Evolutionary conservation across 768 basidiomycete species (phyloP).

Genomic region (Boletus speciosus): DNA sequence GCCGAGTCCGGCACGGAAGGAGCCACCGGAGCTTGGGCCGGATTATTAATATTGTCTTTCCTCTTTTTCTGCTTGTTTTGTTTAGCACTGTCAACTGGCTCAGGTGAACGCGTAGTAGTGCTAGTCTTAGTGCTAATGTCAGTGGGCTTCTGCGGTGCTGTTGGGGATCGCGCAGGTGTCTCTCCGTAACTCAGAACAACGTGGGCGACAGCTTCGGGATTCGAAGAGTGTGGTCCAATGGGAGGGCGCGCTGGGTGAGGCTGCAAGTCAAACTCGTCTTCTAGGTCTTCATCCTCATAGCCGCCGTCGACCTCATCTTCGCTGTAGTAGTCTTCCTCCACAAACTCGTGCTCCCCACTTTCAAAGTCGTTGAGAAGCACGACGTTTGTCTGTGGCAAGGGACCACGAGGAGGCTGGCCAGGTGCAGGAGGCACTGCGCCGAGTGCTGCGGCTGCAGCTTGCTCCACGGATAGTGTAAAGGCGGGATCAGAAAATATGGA

Average conservation of each 20-base stretch:
- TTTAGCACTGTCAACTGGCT: slow-evolving; percentile 21
- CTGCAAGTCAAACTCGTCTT: slow-evolving; percentile 30
- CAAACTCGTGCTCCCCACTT: slow-evolving; percentile 34
- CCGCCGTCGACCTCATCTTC: slow-evolving; percentile 45
- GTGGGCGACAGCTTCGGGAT: slow-evolving; percentile 33
- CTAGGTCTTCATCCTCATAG: slow-evolving; percentile 37
- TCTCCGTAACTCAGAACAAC: slow-evolving; percentile 42
- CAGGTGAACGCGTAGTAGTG: slow-evolving; percentile 22
- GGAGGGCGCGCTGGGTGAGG: slow-evolving; percentile 22
- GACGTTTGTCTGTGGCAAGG: slow-evolving; percentile 33
- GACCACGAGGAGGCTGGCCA: slow-evolving; percentile 32
- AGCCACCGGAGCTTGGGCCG: slow-evolving; percentile 25
- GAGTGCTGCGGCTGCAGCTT: slow-evolving; percentile 40
- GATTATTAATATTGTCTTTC: slow-evolving; percentile 25
- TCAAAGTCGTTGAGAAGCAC: slow-evolving; percentile 40
- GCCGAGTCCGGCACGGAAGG: slow-evolving; percentile 29
- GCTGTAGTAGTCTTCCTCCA: slow-evolving; percentile 44
- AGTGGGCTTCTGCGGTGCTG: slow-evolving; percentile 8
- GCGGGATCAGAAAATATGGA: slow-evolving; percentile 53
- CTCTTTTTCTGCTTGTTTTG: slow-evolving; percentile 46
- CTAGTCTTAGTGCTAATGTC: slow-evolving; percentile 30
- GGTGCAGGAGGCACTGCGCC: slow-evolving; percentile 28
- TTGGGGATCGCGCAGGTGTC: slow-evolving; percentile 17
- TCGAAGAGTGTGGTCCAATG: slow-evolving; percentile 13
- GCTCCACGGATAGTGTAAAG: slow-evolving; percentile 49